These are phyloP conservation scores for Aspergillus bertholletiae DNA, from an alignment of 495 filamentous ascomycete species.

Conservation along the genomic window DNA sequence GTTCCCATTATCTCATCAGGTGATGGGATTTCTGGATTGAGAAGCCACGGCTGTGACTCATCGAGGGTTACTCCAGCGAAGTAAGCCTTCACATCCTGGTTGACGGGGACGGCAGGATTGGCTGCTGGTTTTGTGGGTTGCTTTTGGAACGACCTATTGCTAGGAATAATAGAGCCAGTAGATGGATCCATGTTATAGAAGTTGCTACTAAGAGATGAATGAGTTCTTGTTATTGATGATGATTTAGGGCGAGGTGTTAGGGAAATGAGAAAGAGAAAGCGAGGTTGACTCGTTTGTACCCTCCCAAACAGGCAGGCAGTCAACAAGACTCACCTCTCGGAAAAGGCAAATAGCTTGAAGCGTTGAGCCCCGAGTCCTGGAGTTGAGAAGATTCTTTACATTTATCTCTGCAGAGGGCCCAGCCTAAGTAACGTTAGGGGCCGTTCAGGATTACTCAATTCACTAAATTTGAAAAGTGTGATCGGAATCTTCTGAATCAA, in stretches of 20 bases:
- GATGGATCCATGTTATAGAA: background rate
- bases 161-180: background rate
- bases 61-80: slow-evolving; percentile 13
- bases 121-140: background rate
- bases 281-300: background rate
- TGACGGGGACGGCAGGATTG: slow-evolving; percentile 9
- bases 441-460: too few relatives aligned
- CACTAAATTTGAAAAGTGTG: too few relatives aligned
- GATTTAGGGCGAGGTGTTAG: background rate
- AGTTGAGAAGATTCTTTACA: too few relatives aligned
- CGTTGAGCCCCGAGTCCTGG: too few relatives aligned
- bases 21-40: slow-evolving; percentile 44
- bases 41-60: slow-evolving; percentile 31
- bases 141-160: background rate
- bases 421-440: too few relatives aligned
- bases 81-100: slow-evolving; percentile 35
- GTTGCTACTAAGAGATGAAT: background rate
- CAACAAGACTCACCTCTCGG: too few relatives aligned
- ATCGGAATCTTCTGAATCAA: too few relatives aligned
- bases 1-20: slow-evolving; percentile 39
- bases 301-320: too few relatives aligned
- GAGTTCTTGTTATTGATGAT: background rate
- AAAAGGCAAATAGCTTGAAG: too few relatives aligned
- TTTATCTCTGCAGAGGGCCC: too few relatives aligned
- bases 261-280: background rate